Evolutionary conservation across 169 alveolate genomes (phyloP), one percentile per base, ranked within the genome.

Genomic region (Cardiosporidium cionae): DNA sequence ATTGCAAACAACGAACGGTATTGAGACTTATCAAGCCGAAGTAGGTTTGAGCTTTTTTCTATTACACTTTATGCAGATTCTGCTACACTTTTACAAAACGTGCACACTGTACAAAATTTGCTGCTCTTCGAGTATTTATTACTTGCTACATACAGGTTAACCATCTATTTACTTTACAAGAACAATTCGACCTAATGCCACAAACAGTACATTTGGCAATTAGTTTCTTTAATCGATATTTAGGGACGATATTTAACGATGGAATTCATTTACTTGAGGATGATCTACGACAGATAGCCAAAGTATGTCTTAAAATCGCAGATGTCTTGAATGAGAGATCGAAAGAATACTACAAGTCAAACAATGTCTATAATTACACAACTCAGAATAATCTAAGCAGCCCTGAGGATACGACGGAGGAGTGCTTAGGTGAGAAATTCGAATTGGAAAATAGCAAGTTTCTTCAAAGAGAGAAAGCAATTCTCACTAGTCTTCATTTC

Each of bases 261-360:
- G 58, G 58, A 16, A n/a, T n/a, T n/a, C n/a, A n/a, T n/a, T n/a
- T n/a, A 44, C n/a, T n/a, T 16, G n/a, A 44, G 58, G 58, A 44
- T 44, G 16, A 44, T n/a, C 58, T 44, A 16, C 16, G 58, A 16
- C 58, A 16, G 58, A n/a, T n/a, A 44, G 58, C 58, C n/a, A 16
- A 16, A 44, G 58, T n/a, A 44, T 16, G 27, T n/a, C n/a, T 44
- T 16, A 90, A 91, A 68, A 80, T 91, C 25, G 93, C 95, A 0
- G 95, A 91, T 77, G 90, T 87, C 7, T 87, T 79, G 67, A 81
- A 89, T 71, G 96, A 91, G 74, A 85, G 83, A 52, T 89, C 94
- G 0, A 88, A 83, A 80, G 96, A 91, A 65, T 91, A 90, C 68
- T 91, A 90, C 78, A 86, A 78, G 37, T 66, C 86, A 23, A 71